phyloP scores from a whole-genome alignment of 495 filamentous ascomycete genomes.

The Aspergillus leporis region DNA sequence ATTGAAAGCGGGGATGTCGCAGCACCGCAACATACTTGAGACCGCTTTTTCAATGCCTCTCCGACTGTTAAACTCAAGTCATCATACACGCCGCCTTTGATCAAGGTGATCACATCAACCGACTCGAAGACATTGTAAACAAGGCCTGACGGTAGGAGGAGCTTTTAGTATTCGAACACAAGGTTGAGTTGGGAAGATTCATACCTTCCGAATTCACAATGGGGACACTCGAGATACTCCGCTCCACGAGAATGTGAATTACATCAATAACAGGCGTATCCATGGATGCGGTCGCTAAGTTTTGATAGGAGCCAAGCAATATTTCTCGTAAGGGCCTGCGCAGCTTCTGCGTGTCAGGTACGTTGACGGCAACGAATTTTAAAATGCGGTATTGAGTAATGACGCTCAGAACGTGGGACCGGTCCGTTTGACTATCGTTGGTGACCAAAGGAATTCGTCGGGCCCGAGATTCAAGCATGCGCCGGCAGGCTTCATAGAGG shows the following conservation, averaged over 20 bases:
- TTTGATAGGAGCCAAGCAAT: constrained; percentile 80
- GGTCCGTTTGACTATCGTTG: constrained; percentile 88
- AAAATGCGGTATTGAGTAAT: constrained; percentile 97
- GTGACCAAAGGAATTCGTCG: constrained; percentile 94
- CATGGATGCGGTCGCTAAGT: constrained; percentile 83
- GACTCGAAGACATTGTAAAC: constrained; percentile 97
- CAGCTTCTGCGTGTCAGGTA: constrained; percentile 83
- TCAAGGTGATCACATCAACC: constrained; percentile 93
- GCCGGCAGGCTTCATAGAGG: constrained; percentile 91
- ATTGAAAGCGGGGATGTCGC: neutral
- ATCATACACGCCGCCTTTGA: constrained; percentile 91
- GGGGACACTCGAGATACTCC: constrained; percentile 92
- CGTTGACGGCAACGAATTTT: constrained; percentile 98
- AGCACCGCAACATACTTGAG: constrained; percentile 55
- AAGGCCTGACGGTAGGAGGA: constrained; percentile 47
- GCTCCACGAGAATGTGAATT: constrained; percentile 88
- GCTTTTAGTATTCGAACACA: neutral
- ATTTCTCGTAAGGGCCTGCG: constrained; percentile 85
- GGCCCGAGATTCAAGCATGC: constrained; percentile 90
- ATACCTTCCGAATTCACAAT: constrained; percentile 81
- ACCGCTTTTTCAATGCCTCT: constrained; percentile 83
- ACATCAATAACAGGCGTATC: constrained; percentile 93
- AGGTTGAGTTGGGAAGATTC: constrained; percentile 1
- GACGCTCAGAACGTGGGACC: constrained; percentile 92
- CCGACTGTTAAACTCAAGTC: constrained; percentile 85